Evolutionary conservation across 768 basidiomycete genomes (phyloP).

Genomic region (Hygrophoropsis aurantiaca): DNA sequence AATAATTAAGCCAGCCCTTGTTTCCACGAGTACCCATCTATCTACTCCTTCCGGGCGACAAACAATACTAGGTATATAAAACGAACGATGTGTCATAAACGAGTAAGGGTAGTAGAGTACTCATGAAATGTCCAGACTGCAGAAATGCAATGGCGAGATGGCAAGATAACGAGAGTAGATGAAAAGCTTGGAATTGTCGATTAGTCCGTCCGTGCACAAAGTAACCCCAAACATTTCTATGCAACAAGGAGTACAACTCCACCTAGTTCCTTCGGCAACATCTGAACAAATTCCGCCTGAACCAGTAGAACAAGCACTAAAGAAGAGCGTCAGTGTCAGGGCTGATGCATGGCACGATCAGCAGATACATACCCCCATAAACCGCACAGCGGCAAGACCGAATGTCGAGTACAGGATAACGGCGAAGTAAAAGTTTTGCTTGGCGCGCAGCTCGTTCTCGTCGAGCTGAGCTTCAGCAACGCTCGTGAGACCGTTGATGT

Average conservation of each 20-base stretch:
- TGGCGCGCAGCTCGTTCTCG: conserved; percentile 37
- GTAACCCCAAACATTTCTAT: conserved; percentile 11
- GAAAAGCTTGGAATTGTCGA: conserved; percentile 16
- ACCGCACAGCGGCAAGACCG: conserved; percentile 66
- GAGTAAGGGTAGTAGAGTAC: conserved; percentile 19
- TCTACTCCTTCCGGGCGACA: conserved; percentile 25
- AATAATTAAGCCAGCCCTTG: conserved; percentile 13
- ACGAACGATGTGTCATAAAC: conserved; percentile 13
- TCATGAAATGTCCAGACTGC: conserved; percentile 22
- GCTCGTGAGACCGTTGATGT: conserved; percentile 60
- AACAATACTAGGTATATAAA: conserved; percentile 13
- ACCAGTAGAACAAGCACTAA: conserved; percentile 81
- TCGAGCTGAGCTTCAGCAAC: conserved; percentile 40
- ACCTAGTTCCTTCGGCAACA: conserved; percentile 73
- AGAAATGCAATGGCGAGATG: conserved; percentile 13
- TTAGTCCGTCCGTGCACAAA: conserved; percentile 19
- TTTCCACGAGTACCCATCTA: conserved; percentile 19
- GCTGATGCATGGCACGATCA: background rate
- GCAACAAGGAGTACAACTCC: conserved; percentile 3
- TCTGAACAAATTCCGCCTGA: conserved; percentile 80
- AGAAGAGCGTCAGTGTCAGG: conserved; percentile 2
- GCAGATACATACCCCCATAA: conserved; percentile 62
- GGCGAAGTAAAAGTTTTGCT: conserved; percentile 68
- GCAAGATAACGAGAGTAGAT: conserved; percentile 32
- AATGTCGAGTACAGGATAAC: conserved; percentile 84